Base-by-base conservation (phyloP, 371 early-diverging fungal genomes). In the Chytridium lagenaria region DNA sequence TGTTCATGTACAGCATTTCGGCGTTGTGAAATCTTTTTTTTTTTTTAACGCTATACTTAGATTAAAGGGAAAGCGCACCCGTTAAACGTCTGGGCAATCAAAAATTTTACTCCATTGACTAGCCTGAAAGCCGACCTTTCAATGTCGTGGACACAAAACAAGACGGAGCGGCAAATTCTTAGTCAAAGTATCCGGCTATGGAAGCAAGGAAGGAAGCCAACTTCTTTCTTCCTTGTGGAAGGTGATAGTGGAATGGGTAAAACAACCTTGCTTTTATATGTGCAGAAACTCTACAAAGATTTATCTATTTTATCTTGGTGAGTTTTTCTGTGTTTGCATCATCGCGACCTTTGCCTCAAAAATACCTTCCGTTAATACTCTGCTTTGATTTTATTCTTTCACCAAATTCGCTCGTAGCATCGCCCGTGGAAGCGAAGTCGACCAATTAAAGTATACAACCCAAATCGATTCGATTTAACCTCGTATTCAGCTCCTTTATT, bases 161-260 rank as follows among this genome's bases (percentile, higher is more conserved):
- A 44, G 44, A 44, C 19, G 19, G 44, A 44, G 44, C 7, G 44
- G 19, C 12, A 44, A 12, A 44, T 19, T 19, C 44, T 44, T 12
- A 10, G 23, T 26, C 7, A 57, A n/a, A 23, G 5, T 23, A 30
- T 5, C 26, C 15, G 10, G 5, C 5, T 23, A 23, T n/a, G 19
- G 37, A 16, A 30, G n/a, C 31, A 63, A 19, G 64, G 34, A 10
- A 34, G 30, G 36, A 22, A 30, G 7, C 10, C 15, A 12, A 34
- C 5, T 15, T 63, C 30, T n/a, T 16, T 63, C 30, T 22, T n/a
- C 33, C 34, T 31, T 28, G 23, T 63, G 10, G 64, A 63, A 36
- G 64, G 64, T 15, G 37, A 26, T 12, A 31, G 33, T 31, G 64
- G 64, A 36, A 63, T 63, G 64, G 64, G 64, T 10, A 63, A 63